These are phyloP conservation scores for Dictyophora rubrovolvata DNA, from an alignment of 768 basidiomycete genomes.

Conservation along the genomic window DNA sequence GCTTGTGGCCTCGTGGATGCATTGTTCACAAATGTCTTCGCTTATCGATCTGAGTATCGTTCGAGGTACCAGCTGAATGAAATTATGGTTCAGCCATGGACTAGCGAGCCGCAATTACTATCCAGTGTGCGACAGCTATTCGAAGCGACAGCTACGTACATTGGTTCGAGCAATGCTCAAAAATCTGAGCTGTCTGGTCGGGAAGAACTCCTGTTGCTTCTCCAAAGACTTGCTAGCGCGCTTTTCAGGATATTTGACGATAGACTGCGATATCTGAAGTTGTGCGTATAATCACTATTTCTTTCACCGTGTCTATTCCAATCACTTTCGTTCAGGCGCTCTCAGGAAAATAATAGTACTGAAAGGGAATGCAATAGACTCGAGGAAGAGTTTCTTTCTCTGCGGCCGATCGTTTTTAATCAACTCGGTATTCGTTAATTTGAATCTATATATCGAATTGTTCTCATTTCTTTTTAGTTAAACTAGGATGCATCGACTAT, in stretches of 20 bases:
- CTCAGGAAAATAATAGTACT: constrained; percentile 34
- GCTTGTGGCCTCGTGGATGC: constrained; percentile 60
- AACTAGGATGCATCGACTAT: constrained; percentile 49
- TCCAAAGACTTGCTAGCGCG: constrained; percentile 3
- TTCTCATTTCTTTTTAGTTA: constrained; percentile 33
- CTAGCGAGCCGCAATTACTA: constrained; percentile 57
- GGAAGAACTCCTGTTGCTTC: constrained; percentile 25
- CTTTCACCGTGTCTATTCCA: background rate
- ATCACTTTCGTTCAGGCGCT: constrained; percentile 29
- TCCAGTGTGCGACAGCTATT: constrained; percentile 67
- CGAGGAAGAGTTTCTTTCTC: constrained; percentile 52
- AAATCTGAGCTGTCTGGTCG: constrained; percentile 23
- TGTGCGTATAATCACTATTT: background rate
- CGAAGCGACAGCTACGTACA: constrained; percentile 42
- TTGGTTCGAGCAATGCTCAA: constrained; percentile 29
- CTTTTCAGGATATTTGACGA: constrained; percentile 20
- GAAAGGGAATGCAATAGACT: constrained; percentile 52
- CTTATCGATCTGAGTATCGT: constrained; percentile 63
- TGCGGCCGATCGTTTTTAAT: constrained; percentile 70
- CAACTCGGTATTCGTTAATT: constrained; percentile 54
- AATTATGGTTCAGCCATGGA: constrained; percentile 74
- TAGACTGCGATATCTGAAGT: constrained; percentile 38
- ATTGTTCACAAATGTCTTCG: constrained; percentile 33
- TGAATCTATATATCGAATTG: background rate
- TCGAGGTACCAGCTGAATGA: constrained; percentile 69